These are phyloP conservation scores for Cicer pinnatifidum DNA, from an alignment of 306 rosid species.

Conservation along the genomic window DNA sequence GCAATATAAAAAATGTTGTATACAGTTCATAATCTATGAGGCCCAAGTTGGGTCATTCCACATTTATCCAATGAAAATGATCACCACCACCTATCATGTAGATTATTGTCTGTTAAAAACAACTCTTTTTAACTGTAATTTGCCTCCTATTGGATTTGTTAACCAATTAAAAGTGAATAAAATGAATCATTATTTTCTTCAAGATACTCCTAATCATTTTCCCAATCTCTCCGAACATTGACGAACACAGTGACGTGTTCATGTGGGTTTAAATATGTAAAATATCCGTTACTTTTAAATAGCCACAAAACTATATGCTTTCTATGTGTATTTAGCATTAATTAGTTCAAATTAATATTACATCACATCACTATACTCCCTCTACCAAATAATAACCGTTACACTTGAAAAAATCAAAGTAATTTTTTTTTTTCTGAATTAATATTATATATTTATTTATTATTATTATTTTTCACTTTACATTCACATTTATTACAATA, in stretches of 20 bases:
- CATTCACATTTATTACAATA: too few relatives aligned
- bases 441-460: too few relatives aligned
- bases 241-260: constrained; percentile 48
- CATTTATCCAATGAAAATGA: constrained; percentile 13
- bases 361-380: too few relatives aligned
- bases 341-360: constrained; percentile 4
- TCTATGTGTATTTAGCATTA: constrained; percentile 32
- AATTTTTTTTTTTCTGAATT: too few relatives aligned
- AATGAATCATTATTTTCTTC: constrained; percentile 9
- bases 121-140: constrained; percentile 19
- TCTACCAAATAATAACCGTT: too few relatives aligned
- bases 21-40: constrained; percentile 6
- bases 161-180: constrained; percentile 23
- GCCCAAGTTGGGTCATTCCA: constrained; percentile 20
- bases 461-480: too few relatives aligned
- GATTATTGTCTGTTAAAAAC: constrained; percentile 25
- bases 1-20: neutral
- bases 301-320: constrained; percentile 20
- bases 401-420: too few relatives aligned
- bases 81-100: constrained; percentile 17
- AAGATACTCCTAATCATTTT: constrained; percentile 31
- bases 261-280: constrained; percentile 10
- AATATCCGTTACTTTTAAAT: constrained; percentile 2
- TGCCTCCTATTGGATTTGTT: constrained; percentile 15
- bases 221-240: constrained; percentile 28